Percentiles rank a stretch among this genome's conserved stretches.
These are phyloP conservation scores for Candida orba DNA, from an alignment of 805 yeast genomes.

Conservation along the genomic window DNA sequence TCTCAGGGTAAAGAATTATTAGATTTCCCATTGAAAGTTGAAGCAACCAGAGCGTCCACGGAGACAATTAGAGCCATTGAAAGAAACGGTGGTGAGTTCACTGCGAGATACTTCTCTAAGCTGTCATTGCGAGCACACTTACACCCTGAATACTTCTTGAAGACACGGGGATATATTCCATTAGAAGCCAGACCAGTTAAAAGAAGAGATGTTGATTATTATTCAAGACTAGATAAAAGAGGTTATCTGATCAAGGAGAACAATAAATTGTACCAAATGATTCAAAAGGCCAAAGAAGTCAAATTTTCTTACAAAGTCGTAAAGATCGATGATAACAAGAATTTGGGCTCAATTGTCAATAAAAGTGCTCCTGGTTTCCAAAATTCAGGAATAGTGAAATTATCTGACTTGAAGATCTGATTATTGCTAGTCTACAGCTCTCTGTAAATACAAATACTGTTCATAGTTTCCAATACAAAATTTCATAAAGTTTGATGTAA, in stretches of 20 bases:
- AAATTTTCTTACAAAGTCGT: conserved; percentile 8
- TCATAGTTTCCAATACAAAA: no score
- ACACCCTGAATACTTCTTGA: conserved; percentile 61
- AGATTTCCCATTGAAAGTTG: conserved; percentile 62
- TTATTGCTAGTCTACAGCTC: no score
- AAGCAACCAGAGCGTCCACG: conserved; percentile 74
- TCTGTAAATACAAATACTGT: background rate
- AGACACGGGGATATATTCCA: conserved; percentile 74
- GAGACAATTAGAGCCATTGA: conserved; percentile 73
- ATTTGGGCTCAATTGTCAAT: conserved; percentile 12
- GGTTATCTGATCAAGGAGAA: conserved; percentile 60
- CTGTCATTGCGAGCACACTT: conserved; percentile 70
- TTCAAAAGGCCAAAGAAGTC: conserved; percentile 13
- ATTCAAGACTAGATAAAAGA: conserved; percentile 60
- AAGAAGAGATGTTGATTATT: conserved; percentile 72
- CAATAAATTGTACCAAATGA: conserved; percentile 17
- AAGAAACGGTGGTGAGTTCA: conserved; percentile 62
- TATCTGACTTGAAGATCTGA: conserved; percentile 18
- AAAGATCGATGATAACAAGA: conserved; percentile 6
- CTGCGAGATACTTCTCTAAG: conserved; percentile 62
- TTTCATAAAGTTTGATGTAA: no score
- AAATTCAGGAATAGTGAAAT: conserved; percentile 19
- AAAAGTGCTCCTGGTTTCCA: conserved; percentile 18
- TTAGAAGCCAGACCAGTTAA: conserved; percentile 79
- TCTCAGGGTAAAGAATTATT: conserved; percentile 51